Conservation (phyloP, 768 basidiomycete species). For the Termitomyces sp. region DNA sequence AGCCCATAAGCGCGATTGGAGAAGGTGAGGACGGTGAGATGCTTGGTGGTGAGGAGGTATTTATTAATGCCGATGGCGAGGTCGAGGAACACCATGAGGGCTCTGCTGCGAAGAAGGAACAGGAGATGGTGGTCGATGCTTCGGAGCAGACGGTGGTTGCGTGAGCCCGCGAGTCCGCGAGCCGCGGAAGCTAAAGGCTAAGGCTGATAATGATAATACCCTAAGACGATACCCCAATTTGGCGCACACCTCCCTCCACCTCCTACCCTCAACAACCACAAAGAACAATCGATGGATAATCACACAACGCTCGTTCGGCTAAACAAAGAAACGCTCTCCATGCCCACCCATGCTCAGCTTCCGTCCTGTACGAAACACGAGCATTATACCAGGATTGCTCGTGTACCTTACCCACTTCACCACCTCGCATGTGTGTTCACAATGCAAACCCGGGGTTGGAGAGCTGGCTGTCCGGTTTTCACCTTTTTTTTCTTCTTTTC, state of each 20-base stretch:
- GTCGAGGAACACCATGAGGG: slow-evolving; percentile 12
- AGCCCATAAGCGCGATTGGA: slow-evolving; percentile 35
- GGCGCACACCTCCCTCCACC: not conserved
- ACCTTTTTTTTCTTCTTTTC: not conserved
- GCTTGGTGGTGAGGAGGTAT: slow-evolving; percentile 29
- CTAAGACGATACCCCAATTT: not conserved
- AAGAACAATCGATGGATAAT: not conserved
- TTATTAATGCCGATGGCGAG: slow-evolving; percentile 24
- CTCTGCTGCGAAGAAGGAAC: slow-evolving; percentile 5
- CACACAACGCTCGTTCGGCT: not conserved
- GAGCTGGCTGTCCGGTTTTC: slow-evolving; percentile 40
- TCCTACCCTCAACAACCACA: not conserved
- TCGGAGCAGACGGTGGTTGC: slow-evolving; percentile 20
- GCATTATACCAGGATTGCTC: slow-evolving; percentile 3
- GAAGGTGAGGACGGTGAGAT: slow-evolving; percentile 33
- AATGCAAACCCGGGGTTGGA: slow-evolving; percentile 19
- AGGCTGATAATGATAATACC: slow-evolving; percentile 17
- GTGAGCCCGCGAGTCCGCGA: slow-evolving; percentile 1
- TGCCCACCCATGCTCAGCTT: not conserved
- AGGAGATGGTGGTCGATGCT: not conserved
- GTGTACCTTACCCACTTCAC: not conserved
- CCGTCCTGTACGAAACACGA: slow-evolving; percentile 4
- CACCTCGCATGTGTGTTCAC: slow-evolving; percentile 7
- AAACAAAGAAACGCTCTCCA: not conserved
- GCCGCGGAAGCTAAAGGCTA: slow-evolving; percentile 17